Evolutionary conservation across 441 rosid genomes (phyloP).

Genomic region (Populus hybrid): DNA sequence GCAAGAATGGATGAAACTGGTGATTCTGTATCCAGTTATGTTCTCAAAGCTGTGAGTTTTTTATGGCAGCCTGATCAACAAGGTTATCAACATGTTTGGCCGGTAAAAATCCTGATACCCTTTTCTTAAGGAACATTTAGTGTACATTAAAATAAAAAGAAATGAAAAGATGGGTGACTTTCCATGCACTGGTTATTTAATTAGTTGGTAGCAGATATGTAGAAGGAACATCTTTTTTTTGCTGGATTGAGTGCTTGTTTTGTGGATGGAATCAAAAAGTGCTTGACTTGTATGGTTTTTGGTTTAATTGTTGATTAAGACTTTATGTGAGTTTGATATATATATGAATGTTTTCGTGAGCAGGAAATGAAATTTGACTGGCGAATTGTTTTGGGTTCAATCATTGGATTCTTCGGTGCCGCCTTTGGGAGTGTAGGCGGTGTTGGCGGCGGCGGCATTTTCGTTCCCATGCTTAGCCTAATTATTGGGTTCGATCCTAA

Average conservation of each 20-base stretch:
- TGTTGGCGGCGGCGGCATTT: constrained; percentile 74
- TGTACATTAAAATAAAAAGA: not conserved
- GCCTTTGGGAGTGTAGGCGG: constrained; percentile 79
- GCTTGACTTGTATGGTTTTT: not conserved
- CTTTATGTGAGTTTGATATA: not conserved
- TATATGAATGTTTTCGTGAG: not conserved
- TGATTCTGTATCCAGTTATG: constrained; percentile 29
- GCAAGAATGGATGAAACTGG: constrained; percentile 16
- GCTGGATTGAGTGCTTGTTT: too few species aligned
- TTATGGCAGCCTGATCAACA: constrained; percentile 55
- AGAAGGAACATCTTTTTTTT: too few species aligned
- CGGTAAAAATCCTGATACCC: constrained; percentile 40
- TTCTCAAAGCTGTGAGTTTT: constrained; percentile 40
- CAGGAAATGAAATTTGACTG: constrained; percentile 62
- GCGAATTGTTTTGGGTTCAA: constrained; percentile 45
- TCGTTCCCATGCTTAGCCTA: constrained; percentile 59
- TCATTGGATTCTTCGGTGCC: constrained; percentile 60
- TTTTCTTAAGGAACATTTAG: not conserved
- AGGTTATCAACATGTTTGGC: constrained; percentile 81
- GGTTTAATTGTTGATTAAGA: too few species aligned
- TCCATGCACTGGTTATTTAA: not conserved
- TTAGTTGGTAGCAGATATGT: too few species aligned
- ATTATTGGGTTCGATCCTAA: constrained; percentile 64
- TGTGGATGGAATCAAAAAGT: too few species aligned
- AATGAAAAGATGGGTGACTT: not conserved